Base-by-base conservation (phyloP, 164 flowering plant species). In the Cinnamomum chago region DNA sequence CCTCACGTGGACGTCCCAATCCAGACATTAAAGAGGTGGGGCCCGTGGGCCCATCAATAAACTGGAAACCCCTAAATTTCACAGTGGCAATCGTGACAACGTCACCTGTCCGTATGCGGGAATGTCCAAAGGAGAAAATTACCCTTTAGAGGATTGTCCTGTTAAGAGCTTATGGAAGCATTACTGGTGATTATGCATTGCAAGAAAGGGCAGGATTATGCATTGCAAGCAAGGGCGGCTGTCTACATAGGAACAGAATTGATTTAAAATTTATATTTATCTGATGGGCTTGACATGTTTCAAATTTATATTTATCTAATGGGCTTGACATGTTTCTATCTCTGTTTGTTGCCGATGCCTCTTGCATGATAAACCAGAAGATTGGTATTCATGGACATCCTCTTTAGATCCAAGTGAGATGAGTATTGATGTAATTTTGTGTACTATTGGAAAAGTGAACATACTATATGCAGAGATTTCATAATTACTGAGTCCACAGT, bases 381-480 rank as follows among this genome's bases (percentile, higher is more conserved):
- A 90, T 94, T 95, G 98, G 98, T 17, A 92, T 92, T 69, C 97
- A 94, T 80, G 98, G 98, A 10, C 98, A 94, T 68, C 98, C 98
- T 73, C 93, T 94, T 75, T 97, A 92, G 83, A 92, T 94, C 73
- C 95, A 94, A 83, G 97, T 92, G 78, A 68, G 76, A 9, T 64
- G 52, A 40, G 23, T 65, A 4, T 58, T 58, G 14, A 65, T 65
- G 13, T n/a, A 65, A 17, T 58, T 17, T 58, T n/a, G 47, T 40
- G 47, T 40, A 5, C 47, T 9, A 40, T 40, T 40, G 47, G 10
- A 40, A 9, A 40, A 40, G 47, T 40, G 47, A 40, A 40, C 47
- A 40, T 40, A 40, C 47, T 40, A 7, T 40, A 40, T 7, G 11
- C 11, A 40, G 11, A 40, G 47, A 40, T 40, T 40, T 40, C 10